Base-by-base conservation (phyloP, 1,139 yeast species). In the Suhomyces coccinellae region DNA sequence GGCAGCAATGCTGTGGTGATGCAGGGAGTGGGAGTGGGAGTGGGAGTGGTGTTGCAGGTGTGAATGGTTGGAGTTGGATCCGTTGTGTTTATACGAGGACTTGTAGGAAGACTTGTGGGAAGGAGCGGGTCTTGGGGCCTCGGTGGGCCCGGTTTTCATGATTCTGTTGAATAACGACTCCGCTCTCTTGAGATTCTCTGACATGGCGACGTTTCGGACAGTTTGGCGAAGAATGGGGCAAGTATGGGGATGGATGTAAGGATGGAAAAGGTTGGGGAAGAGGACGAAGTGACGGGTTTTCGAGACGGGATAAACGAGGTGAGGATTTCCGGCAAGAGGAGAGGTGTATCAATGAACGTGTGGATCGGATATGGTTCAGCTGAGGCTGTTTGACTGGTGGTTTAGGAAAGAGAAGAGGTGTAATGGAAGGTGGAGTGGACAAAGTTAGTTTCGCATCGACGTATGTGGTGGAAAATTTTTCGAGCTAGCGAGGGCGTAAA, bases 161-260 rank as follows among this genome's bases (percentile, higher is more conserved):
- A 74, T 74, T 54, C 79, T 59, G 56, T 74, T 74, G 63, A 74
- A 74, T 45, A 74, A 66, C 40, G 77, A 72, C 55, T 74, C 79
- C 35, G 79, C 79, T 59, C 79, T 66, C 51, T 73, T 74, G 54
- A 74, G 67, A 58, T 74, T 74, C 52, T 74, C 79, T 13, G 79
- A 71, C 79, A 74, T 74, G 50, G 24, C 17, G 37, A 11, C 6
- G 33, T n/a, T 53, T 41, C 11, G 22, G 36, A 7, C 16, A 15
- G 12, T 36, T n/a, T 12, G 27, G 26, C 26, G 12, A n/a, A 9
- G 24, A 12, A 10, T 26, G 29, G 29, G n/a, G 29, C 29, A 26
- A 10, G n/a, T 10, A 26, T 26, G 29, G 29, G 29, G 26, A 22
- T 7, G 28, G 36, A 6, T 9, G n/a, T 22, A 16, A 24, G 15